Evolutionary conservation across 352 stramenopile species (phyloP).

Genomic region (Pythium diclinum): DNA sequence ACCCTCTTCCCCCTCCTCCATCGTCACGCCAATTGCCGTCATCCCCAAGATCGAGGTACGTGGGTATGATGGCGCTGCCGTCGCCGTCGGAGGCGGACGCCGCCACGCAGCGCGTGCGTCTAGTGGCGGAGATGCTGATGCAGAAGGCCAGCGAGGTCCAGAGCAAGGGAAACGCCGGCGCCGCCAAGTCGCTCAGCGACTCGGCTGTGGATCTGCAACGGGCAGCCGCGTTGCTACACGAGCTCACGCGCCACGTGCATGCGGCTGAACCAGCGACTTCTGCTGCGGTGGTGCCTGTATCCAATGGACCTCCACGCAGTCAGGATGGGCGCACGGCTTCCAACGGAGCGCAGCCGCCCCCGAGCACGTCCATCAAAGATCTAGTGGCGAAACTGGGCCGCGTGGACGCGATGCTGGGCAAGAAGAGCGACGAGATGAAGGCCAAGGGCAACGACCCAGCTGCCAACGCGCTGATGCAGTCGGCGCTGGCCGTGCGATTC

Average conservation of each 20-base stretch:
- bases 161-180: constrained; percentile 49
- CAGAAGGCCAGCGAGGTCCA: constrained; percentile 65
- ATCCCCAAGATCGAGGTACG: background rate
- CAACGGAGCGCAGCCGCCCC: background rate
- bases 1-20: background rate
- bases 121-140: constrained; percentile 75
- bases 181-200: constrained; percentile 39
- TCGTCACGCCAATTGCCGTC: background rate
- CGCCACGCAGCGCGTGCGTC: constrained; percentile 57
- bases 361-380: constrained; percentile 30
- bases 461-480: constrained; percentile 50
- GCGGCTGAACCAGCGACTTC: constrained; percentile 5
- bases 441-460: constrained; percentile 61
- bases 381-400: constrained; percentile 32
- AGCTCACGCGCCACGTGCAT: constrained; percentile 52
- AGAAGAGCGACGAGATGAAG: constrained; percentile 80
- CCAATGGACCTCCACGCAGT: background rate
- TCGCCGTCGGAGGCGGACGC: constrained; percentile 40
- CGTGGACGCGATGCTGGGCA: constrained; percentile 57
- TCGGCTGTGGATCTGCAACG: constrained; percentile 59
- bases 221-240: constrained; percentile 45
- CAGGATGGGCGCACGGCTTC: background rate
- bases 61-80: constrained; percentile 15
- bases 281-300: constrained; percentile 24
- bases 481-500: constrained; percentile 38